Evolutionary conservation across 1,284 basidiomycete genomes (phyloP), one percentile per base, ranked within the genome.

Genomic region (Tilletia horrida): DNA sequence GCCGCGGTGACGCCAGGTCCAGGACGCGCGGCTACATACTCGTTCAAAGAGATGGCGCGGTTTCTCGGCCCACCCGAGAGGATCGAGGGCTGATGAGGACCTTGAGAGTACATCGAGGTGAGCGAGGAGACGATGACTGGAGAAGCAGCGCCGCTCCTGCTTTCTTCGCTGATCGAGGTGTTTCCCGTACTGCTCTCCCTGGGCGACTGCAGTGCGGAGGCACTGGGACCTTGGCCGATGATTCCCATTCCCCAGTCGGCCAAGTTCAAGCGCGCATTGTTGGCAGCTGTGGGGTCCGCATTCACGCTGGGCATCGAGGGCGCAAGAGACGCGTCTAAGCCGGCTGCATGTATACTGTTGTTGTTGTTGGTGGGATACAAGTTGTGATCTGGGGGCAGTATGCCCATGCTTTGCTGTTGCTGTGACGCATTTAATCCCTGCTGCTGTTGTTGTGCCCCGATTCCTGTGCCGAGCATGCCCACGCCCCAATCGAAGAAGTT

Each of bases 401-500:
- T 4, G 45, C 6, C 7, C 16, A 23, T 23, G 16, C 21, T 21
- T 52, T 14, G 50, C 50, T 25, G 29, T 35, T 35, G 55, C 27
- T 31, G 55, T n/a, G n/a, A n/a, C n/a, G n/a, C n/a, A n/a, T n/a
- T n/a, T n/a, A n/a, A n/a, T n/a, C n/a, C n/a, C n/a, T 59, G 50
- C 13, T 52, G 29, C 31, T 59, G 55, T 16, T 18, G 27, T 13
- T 40, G 29, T 14, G 25, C 29, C 1, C 18, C 11, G 11, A 29
- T 18, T 3, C 55, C 55, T 14, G 27, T 27, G 21, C 55, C 55
- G 21, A 59, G 55, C 55, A 59, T 59, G 25, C 55, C 55, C 29
- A 59, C 27, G 11, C 47, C 47, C 63, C 63, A 64, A 40, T 64
- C 63, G 63, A 64, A 64, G 29, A 64, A 64, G 25, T 64, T 42